A percentile compares a stretch with the other conserved stretches of the same genome.
These are phyloP conservation scores for Volvox africanus DNA, from an alignment of 139 green algal genomes.

Conservation along the genomic window DNA sequence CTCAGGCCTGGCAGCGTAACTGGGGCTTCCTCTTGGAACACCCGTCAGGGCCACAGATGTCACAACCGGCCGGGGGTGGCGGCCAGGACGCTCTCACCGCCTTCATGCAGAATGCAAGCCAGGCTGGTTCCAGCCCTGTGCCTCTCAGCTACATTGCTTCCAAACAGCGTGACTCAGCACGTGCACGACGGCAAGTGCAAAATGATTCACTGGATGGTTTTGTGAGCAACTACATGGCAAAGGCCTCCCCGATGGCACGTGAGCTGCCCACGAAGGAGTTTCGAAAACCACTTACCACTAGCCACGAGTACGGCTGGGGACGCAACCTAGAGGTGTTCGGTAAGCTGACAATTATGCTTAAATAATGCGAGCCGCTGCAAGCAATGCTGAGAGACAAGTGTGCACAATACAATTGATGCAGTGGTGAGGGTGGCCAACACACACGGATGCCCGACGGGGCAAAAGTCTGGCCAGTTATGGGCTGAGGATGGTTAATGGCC, in stretches of 20 bases:
- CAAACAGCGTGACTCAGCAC: slow-evolving; percentile 29
- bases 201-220: slow-evolving; percentile 27
- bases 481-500: no score
- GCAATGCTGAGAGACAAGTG: no score
- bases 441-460: no score
- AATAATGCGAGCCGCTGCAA: neutral
- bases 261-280: slow-evolving; percentile 35
- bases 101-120: slow-evolving; percentile 34
- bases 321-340: slow-evolving; percentile 37
- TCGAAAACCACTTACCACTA: neutral
- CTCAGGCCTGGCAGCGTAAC: slow-evolving; percentile 37
- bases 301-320: slow-evolving; percentile 35
- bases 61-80: neutral
- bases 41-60: neutral
- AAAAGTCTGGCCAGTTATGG: no score
- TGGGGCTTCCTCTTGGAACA: slow-evolving; percentile 34
- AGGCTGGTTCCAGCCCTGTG: neutral
- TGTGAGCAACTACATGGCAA: slow-evolving; percentile 18
- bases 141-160: neutral
- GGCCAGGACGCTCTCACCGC: neutral
- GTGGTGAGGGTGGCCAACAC: no score
- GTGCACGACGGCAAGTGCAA: neutral
- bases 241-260: neutral
- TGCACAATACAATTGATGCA: no score
- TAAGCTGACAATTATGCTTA: neutral